Conservation (phyloP, 331 rosid genomes). For the Stylosanthes scabra region DNA sequence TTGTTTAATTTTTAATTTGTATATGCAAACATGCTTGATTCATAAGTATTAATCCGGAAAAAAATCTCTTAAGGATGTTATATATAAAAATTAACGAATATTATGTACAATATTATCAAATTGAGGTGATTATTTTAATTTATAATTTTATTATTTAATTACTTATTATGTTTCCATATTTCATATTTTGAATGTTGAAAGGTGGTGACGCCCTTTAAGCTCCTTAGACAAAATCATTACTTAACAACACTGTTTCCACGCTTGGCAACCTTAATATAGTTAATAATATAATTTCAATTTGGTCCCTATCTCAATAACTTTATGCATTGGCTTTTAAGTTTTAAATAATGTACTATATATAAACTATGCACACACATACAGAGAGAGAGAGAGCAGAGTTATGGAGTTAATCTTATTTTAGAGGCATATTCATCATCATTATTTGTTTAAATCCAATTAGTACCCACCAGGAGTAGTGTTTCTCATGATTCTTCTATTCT, state of each 20-base stretch:
- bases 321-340: conserved; percentile 50
- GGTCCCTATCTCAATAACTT: conserved; percentile 33
- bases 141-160: background rate
- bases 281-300: conserved; percentile 41
- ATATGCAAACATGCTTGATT: no score
- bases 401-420: conserved; percentile 33
- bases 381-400: conserved; percentile 32
- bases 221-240: conserved; percentile 80
- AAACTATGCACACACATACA: conserved; percentile 8
- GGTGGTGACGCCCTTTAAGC: conserved; percentile 43
- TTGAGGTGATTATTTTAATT: no score
- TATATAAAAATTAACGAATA: no score
- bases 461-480: conserved; percentile 46
- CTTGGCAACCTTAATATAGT: conserved; percentile 55
- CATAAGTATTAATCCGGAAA: no score
- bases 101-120: no score
- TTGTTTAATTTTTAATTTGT: no score
- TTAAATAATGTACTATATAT: conserved; percentile 39
- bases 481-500: conserved; percentile 55
- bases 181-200: conserved; percentile 49
- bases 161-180: conserved; percentile 14
- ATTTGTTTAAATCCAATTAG: conserved; percentile 21
- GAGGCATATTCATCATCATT: conserved; percentile 41
- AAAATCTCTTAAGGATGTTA: no score
- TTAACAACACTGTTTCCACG: conserved; percentile 58